Evolutionary conservation across 2,329 filamentous ascomycete species (phyloP).

Genomic region (Cladophialophora chaetospira): DNA sequence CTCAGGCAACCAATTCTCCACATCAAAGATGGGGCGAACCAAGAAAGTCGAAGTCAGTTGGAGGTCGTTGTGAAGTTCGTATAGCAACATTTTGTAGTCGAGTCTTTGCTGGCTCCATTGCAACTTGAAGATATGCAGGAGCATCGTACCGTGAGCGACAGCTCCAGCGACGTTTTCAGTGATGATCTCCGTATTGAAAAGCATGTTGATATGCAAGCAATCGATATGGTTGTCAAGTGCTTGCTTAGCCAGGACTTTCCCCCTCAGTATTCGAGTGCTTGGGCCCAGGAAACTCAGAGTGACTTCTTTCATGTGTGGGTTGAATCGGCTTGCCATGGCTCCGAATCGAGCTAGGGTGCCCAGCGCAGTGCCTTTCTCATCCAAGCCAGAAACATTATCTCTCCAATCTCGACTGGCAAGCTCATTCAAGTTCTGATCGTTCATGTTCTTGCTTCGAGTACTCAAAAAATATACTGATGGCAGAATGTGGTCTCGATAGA

Average conservation of each 20-base stretch:
- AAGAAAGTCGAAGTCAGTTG: constrained; percentile 11
- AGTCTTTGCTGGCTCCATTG: constrained; percentile 5
- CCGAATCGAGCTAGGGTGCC: constrained; percentile 5
- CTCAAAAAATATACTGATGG: background rate
- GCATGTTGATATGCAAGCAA: constrained; percentile 6
- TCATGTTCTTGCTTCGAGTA: background rate
- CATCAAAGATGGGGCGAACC: constrained; percentile 3
- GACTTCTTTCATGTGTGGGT: background rate
- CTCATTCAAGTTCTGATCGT: constrained; percentile 1
- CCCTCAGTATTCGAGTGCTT: background rate
- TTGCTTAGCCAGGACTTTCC: background rate
- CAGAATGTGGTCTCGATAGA: constrained; percentile 16
- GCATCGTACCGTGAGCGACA: constrained; percentile 9
- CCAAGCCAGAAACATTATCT: constrained; percentile 1
- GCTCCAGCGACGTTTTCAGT: constrained; percentile 7
- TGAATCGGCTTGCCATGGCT: background rate
- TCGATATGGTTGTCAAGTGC: background rate
- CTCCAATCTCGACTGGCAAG: constrained; percentile 7
- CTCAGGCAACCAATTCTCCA: background rate
- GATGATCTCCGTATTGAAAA: constrained; percentile 8
- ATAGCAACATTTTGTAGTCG: constrained; percentile 17
- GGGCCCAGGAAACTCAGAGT: background rate
- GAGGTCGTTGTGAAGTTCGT: constrained; percentile 14
- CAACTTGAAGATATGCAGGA: constrained; percentile 7
- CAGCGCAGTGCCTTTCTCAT: background rate